Percentiles rank a stretch among this genome's conserved stretches.
Evolutionary conservation across 148 eudicot genomes (phyloP).

Genomic region (Drosera capensis): DNA sequence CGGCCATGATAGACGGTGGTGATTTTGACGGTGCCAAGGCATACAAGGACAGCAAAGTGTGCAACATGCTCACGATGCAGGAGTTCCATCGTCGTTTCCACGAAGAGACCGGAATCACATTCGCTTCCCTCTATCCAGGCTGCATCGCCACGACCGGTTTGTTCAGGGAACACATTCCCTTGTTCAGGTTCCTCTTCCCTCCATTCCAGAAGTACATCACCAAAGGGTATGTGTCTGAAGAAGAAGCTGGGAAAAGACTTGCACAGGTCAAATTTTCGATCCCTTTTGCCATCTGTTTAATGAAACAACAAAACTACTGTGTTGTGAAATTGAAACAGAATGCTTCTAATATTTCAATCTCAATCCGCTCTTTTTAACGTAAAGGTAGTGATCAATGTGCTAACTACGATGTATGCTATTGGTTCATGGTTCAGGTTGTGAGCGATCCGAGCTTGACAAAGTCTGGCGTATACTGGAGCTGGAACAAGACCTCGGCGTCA

Average conservation of each 20-base stretch:
- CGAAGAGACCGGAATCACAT: slow-evolving; percentile 66
- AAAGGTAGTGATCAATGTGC: no score
- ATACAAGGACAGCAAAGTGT: slow-evolving; percentile 86
- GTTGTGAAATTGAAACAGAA: no score
- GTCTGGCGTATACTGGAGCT: slow-evolving; percentile 77
- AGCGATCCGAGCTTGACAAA: slow-evolving; percentile 59
- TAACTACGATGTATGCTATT: neutral
- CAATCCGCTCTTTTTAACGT: no score
- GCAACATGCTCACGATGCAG: slow-evolving; percentile 95
- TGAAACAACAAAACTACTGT: no score
- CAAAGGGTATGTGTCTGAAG: slow-evolving; percentile 79
- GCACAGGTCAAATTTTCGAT: slow-evolving; percentile 39
- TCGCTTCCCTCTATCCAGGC: slow-evolving; percentile 82
- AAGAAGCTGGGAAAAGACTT: slow-evolving; percentile 73
- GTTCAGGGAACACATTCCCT: slow-evolving; percentile 70
- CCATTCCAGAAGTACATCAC: slow-evolving; percentile 85
- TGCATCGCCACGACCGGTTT: slow-evolving; percentile 86
- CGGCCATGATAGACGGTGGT: slow-evolving; percentile 86
- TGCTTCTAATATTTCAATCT: no score
- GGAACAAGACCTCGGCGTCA: slow-evolving; percentile 54
- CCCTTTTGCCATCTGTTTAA: neutral
- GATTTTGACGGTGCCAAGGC: slow-evolving; percentile 92
- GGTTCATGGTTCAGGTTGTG: slow-evolving; percentile 26
- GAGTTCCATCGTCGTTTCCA: slow-evolving; percentile 72
- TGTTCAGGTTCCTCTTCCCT: slow-evolving; percentile 70